phyloP scores from a whole-genome alignment of 768 basidiomycete genomes.

The Russula brevipes region DNA sequence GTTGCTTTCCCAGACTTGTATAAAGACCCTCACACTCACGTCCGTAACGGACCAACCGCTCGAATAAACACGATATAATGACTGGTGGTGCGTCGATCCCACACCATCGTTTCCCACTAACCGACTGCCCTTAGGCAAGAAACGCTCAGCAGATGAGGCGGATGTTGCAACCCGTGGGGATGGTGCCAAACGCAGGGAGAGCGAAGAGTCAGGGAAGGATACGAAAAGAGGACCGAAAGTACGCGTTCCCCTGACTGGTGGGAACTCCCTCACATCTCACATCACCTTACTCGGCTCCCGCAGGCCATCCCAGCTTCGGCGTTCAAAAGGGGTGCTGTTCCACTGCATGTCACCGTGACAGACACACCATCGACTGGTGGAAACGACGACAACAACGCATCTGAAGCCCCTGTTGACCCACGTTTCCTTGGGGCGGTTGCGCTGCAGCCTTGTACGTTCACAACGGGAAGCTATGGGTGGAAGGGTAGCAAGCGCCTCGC shows the following conservation, averaged over 20 bases:
- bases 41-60: neutral
- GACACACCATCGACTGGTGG: constrained; percentile 51
- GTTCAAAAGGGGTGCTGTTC: constrained; percentile 63
- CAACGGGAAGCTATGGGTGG: constrained; percentile 81
- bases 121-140: neutral
- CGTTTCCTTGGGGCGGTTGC: constrained; percentile 56
- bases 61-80: neutral
- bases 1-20: neutral
- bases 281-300: neutral
- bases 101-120: neutral
- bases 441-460: constrained; percentile 55
- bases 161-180: constrained; percentile 4
- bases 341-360: constrained; percentile 63
- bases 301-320: constrained; percentile 31
- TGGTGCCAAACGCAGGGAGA: constrained; percentile 6
- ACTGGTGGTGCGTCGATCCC: neutral
- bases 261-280: neutral
- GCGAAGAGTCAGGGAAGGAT: neutral
- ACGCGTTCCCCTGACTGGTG: neutral
- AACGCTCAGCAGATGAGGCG: constrained; percentile 19
- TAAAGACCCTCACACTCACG: neutral
- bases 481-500: constrained; percentile 66
- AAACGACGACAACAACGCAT: constrained; percentile 35
- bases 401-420: constrained; percentile 43
- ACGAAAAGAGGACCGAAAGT: constrained; percentile 17